phyloP scores from a whole-genome alignment of 2,329 filamentous ascomycete species.

The Colletotrichum filicis region DNA sequence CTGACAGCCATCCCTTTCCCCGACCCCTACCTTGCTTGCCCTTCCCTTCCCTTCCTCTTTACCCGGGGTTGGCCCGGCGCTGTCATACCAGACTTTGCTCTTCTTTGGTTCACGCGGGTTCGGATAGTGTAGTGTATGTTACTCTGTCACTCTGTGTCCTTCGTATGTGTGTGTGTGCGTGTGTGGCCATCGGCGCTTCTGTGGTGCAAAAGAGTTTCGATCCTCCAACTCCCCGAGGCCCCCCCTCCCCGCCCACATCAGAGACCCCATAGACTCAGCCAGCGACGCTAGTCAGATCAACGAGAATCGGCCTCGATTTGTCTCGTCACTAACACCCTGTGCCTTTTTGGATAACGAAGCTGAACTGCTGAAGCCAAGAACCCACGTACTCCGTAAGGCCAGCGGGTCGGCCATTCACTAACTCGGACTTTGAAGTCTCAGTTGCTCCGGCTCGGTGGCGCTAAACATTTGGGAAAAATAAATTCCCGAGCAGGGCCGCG shows the following conservation, averaged over 20 bases:
- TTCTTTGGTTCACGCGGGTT: slow-evolving; percentile 7
- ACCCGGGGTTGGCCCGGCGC: neutral
- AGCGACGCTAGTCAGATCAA: neutral
- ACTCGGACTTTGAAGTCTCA: slow-evolving; percentile 15
- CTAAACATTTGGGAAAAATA: neutral
- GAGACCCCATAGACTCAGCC: too few relatives aligned
- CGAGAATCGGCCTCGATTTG: neutral
- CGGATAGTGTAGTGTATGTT: slow-evolving; percentile 1
- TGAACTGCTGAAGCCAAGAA: neutral
- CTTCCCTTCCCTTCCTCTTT: neutral
- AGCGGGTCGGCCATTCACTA: neutral
- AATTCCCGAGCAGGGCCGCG: neutral
- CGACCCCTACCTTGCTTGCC: neutral
- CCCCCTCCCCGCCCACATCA: too few relatives aligned
- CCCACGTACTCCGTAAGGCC: neutral
- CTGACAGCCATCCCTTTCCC: neutral
- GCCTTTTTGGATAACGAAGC: neutral
- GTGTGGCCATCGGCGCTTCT: neutral
- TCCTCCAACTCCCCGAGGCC: neutral
- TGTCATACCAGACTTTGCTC: slow-evolving; percentile 19
- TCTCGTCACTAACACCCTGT: neutral
- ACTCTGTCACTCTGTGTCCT: too few relatives aligned
- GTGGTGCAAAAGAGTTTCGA: neutral
- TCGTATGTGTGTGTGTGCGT: neutral
- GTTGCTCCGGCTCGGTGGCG: neutral